Evolutionary conservation across 2,329 filamentous ascomycete genomes (phyloP).

Genomic region (Emergomyces pasteurianus): DNA sequence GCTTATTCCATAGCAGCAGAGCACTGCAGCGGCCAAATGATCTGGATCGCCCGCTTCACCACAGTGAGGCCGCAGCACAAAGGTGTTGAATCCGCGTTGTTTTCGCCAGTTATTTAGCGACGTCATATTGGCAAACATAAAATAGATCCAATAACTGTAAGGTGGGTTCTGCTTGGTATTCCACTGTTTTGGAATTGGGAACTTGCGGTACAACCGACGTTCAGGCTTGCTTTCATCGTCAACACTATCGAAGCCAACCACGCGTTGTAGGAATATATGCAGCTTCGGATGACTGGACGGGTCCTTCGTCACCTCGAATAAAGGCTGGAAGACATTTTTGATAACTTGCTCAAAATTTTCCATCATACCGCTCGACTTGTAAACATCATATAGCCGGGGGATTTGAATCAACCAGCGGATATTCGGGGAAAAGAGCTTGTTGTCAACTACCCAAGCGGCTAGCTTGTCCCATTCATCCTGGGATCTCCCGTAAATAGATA

Average conservation of each 20-base stretch:
- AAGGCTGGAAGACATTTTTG: conserved; percentile 78
- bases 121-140: conserved; percentile 84
- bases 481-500: conserved; percentile 88
- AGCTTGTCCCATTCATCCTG: conserved; percentile 96
- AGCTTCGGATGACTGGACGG: conserved; percentile 81
- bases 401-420: conserved; percentile 96
- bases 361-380: conserved; percentile 81
- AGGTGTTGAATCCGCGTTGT: conserved; percentile 88
- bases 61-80: conserved; percentile 83
- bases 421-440: conserved; percentile 96
- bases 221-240: conserved; percentile 98
- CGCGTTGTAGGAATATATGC: conserved; percentile 85
- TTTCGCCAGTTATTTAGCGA: conserved; percentile 89
- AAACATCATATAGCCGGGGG: conserved; percentile 87
- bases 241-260: conserved; percentile 94
- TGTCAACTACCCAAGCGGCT: conserved; percentile 93
- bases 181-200: conserved; percentile 82
- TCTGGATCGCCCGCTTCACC: conserved; percentile 96
- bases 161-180: conserved; percentile 88
- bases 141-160: conserved; percentile 99
- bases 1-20: conserved; percentile 94
- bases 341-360: conserved; percentile 82
- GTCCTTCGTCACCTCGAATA: conserved; percentile 88
- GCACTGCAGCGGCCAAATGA: conserved; percentile 78
- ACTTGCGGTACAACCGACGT: conserved; percentile 87